These are phyloP conservation scores for Aspergillus baeticus DNA, from an alignment of 495 filamentous ascomycete genomes.

Conservation along the genomic window DNA sequence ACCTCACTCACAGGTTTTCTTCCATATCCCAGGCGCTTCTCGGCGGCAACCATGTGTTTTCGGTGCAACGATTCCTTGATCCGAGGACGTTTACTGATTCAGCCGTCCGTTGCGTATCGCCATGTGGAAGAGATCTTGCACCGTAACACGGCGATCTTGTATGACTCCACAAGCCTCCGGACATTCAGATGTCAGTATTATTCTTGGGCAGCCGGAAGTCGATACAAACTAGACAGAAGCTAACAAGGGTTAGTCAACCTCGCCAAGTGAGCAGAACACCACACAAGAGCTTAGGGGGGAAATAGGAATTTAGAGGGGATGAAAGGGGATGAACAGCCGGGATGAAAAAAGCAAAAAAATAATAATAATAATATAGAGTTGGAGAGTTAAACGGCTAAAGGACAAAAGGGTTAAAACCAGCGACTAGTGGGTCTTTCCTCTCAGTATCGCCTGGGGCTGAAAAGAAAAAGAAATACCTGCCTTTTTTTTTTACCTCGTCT, in stretches of 20 bases:
- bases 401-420: slow-evolving; percentile 9
- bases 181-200: slow-evolving; percentile 5
- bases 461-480: slow-evolving; percentile 6
- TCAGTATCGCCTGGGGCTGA: slow-evolving; percentile 13
- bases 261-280: slow-evolving; percentile 3
- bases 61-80: slow-evolving; percentile 8
- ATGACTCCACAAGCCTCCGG: slow-evolving; percentile 16
- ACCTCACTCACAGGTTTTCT: not conserved
- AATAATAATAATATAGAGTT: not conserved
- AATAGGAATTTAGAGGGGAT: not conserved
- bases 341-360: slow-evolving; percentile 5
- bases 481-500: not conserved
- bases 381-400: not conserved
- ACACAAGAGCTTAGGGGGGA: not conserved
- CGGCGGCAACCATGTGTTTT: not conserved
- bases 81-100: slow-evolving; percentile 6
- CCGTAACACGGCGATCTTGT: slow-evolving; percentile 23
- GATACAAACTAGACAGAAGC: not conserved
- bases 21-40: slow-evolving; percentile 1
- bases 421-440: slow-evolving; percentile 9
- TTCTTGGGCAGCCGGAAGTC: not conserved
- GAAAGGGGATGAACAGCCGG: not conserved
- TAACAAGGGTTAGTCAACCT: slow-evolving; percentile 3
- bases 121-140: slow-evolving; percentile 25
- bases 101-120: slow-evolving; percentile 22